Evolutionary conservation across 2,329 filamentous ascomycete species (phyloP).

Genomic region (Knufia fluminis): DNA sequence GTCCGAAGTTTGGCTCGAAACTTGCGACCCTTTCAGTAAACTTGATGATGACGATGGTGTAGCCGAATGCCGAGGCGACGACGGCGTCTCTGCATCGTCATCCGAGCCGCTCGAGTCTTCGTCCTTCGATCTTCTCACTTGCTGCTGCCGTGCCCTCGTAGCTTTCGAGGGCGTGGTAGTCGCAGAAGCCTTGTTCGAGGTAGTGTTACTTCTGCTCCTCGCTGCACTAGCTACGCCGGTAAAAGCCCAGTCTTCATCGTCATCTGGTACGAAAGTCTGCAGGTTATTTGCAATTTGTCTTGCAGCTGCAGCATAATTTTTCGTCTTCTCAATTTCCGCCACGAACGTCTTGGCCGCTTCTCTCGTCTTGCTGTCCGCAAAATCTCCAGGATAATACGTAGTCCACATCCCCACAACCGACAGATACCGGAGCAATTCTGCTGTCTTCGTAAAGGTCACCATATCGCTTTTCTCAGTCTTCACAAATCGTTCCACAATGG

Average conservation of each 20-base stretch:
- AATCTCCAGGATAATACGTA: conserved; percentile 81
- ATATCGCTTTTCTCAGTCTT: conserved; percentile 66
- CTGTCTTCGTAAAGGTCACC: conserved; percentile 65
- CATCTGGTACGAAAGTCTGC: conserved; percentile 69
- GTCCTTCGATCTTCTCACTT: conserved; percentile 24
- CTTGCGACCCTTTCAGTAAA: conserved; percentile 31
- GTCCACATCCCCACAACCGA: conserved; percentile 85
- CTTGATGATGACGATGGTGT: conserved; percentile 33
- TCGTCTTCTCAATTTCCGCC: conserved; percentile 60
- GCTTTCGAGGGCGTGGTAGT: conserved; percentile 14
- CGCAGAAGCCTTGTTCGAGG: conserved; percentile 12
- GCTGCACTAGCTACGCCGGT: conserved; percentile 48
- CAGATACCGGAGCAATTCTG: conserved; percentile 73
- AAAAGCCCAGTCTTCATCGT: conserved; percentile 88
- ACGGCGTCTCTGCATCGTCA: conserved; percentile 30
- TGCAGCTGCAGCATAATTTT: conserved; percentile 74
- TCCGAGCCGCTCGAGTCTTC: conserved; percentile 11
- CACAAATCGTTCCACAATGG: conserved; percentile 54
- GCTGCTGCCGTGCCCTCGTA: conserved; percentile 30
- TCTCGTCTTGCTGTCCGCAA: conserved; percentile 67
- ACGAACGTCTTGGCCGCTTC: conserved; percentile 68
- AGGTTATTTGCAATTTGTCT: conserved; percentile 72
- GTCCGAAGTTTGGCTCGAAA: conserved; percentile 34
- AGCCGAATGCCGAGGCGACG: conserved; percentile 31
- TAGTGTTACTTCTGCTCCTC: conserved; percentile 9